Conservation (phyloP, 208 protist species). For the Acanthamoeba lugdunensis region DNA sequence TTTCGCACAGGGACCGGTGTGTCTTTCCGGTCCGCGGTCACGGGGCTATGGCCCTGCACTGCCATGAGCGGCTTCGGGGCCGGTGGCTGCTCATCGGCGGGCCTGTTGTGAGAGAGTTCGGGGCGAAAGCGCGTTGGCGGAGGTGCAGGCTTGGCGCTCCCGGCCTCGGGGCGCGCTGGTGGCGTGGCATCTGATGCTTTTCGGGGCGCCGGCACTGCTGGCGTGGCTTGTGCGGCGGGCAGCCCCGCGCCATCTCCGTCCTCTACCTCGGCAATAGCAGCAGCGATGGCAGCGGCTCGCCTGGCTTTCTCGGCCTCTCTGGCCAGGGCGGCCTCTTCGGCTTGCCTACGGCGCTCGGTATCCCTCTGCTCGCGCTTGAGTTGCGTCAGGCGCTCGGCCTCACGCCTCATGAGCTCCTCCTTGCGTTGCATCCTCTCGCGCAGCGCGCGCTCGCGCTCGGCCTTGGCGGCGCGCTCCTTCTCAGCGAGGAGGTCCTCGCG, state of each 20-base stretch:
- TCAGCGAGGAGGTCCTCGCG: neutral
- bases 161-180: neutral
- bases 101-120: too few species aligned
- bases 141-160: too few species aligned
- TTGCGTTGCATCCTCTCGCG: slow-evolving; percentile 12
- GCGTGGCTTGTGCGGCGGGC: neutral
- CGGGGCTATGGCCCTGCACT: too few species aligned
- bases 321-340: neutral
- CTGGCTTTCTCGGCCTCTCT: neutral
- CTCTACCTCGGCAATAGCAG: neutral
- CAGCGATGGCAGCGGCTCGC: neutral
- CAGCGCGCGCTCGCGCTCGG: slow-evolving; percentile 18
- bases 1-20: neutral
- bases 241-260: neutral
- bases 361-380: neutral
- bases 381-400: neutral
- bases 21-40: neutral
- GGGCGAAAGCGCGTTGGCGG: too few species aligned
- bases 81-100: neutral
- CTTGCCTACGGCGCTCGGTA: neutral
- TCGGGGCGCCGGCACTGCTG: neutral
- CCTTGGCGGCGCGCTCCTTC: neutral
- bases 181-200: neutral
- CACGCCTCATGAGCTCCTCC: neutral
- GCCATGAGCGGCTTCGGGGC: neutral